Evolutionary conservation across 768 basidiomycete species (phyloP), one percentile per base, ranked within the genome.

Genomic region (Dentipellis sp.): DNA sequence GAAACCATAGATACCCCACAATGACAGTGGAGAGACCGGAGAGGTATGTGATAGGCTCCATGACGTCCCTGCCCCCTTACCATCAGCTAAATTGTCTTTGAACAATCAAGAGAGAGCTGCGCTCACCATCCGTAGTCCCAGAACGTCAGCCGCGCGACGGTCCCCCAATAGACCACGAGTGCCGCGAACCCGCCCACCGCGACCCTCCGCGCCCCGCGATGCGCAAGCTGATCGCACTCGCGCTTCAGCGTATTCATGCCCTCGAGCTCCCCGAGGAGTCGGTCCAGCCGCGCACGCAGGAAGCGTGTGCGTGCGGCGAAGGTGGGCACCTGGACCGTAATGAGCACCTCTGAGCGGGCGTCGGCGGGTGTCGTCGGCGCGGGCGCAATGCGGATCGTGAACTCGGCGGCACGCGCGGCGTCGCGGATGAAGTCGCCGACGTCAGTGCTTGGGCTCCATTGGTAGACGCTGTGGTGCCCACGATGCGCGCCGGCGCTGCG

Each of bases 31-130:
- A 78, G 7, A 84, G 66, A 4, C 81, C 81, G 14, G 80, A 82
- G n/a, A 84, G 70, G 64, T 84, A 83, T 3, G 81, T 86, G 42
- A 84, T 74, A 0, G 84, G 84, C 64, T 86, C 83, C 82, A 86
- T 86, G 4, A 83, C 67, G 60, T 85, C 83, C 79, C 78, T 76
- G 35, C 62, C 64, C n/a, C 7, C 16, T 42, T 10, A 34, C 34
- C 14, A 21, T 50, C 52, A 57, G 22, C 38, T 9, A 22, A 4
- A n/a, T n/a, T n/a, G n/a, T n/a, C n/a, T n/a, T 14, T 10, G 10
- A 23, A n/a, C 39, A 45, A 29, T 39, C 10, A 36, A 34, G 46
- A 47, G 53, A 38, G 45, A 4, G 47, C 38, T 34, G 35, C 4
- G 63, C 69, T 52, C 55, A 78, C 77, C 78, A 81, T 14, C 79